Evolutionary conservation across 2,329 filamentous ascomycete species (phyloP), one percentile per base, ranked within the genome.

Genomic region (Zymoseptoria brevis): DNA sequence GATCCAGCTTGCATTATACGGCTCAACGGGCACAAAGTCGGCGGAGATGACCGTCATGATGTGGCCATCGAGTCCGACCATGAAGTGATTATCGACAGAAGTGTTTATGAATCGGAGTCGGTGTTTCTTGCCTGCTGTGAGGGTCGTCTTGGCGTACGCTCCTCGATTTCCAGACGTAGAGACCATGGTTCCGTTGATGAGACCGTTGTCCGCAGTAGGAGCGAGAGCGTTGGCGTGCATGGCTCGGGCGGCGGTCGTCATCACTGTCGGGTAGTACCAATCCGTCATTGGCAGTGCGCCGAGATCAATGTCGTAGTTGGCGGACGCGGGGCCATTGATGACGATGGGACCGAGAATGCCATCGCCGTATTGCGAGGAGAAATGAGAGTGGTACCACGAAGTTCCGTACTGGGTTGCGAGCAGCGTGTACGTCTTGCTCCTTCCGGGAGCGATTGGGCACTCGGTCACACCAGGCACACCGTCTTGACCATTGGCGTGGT

Each of bases 301-400:
- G 0, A 87, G 74, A 66, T 89, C 86, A 54, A 81, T 76, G 60
- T 89, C 84, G 64, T 86, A 87, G 65, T 83, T 77, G 13, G 78
- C 75, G 1, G 80, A 79, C 0, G 79, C 77, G 0, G 84, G 84
- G 0, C 84, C 85, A 57, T 86, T 78, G 64, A 87, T 83, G 19
- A 87, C 72, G 41, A 88, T 81, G 2, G 78, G 79, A 0, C 86
- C 86, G 26, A 82, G 75, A 0, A 87, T 72, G 0, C 86, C 86
- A 57, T 86, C 77, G 7, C 80, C 75, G 64, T 83, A 81, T 66
- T 82, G 79, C 16, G 74, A 71, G 5, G 75, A 75, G 64, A 81
- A 82, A 68, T 87, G 84, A 0, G 80, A 83, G 68, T 87, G 85
- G 57, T 65, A 65, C 64, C 63, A 65, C 4, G 60, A 64, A 24